These are phyloP conservation scores for Pulveroboletus sp. DNA, from an alignment of 1,284 basidiomycete genomes.

Conservation along the genomic window DNA sequence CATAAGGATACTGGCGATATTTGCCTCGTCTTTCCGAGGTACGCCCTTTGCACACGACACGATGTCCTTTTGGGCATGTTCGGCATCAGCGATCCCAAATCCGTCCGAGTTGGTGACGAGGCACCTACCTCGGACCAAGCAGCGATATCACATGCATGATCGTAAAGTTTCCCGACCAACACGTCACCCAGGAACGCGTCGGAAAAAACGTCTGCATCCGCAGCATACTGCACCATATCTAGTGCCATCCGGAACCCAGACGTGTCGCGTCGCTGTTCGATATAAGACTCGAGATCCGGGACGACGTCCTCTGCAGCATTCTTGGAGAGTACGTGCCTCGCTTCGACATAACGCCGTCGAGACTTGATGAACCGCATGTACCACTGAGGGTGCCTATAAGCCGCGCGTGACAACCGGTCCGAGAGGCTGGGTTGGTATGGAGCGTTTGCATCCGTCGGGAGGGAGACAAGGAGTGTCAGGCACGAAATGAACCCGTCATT, in stretches of 20 bases:
- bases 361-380: conserved; percentile 40
- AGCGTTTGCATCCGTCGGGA: neutral
- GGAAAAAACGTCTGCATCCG: conserved; percentile 47
- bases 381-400: conserved; percentile 28
- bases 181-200: conserved; percentile 34
- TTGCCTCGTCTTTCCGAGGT: conserved; percentile 12
- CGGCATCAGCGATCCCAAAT: neutral
- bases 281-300: conserved; percentile 50
- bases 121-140: conserved; percentile 34
- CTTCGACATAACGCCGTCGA: conserved; percentile 34
- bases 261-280: conserved; percentile 46
- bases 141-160: conserved; percentile 33
- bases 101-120: neutral
- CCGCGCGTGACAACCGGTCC: conserved; percentile 27
- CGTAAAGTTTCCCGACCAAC: conserved; percentile 18
- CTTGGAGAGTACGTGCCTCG: conserved; percentile 10
- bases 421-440: conserved; percentile 23
- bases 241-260: conserved; percentile 54
- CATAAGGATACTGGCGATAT: conserved; percentile 30
- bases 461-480: neutral
- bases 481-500: conserved; percentile 4
- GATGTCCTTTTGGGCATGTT: conserved; percentile 24
- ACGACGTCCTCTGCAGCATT: conserved; percentile 20
- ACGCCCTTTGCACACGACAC: conserved; percentile 32
- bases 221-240: conserved; percentile 54